Evolutionary conservation across 495 filamentous ascomycete genomes (phyloP).

Genomic region (Penicillium paxilli): DNA sequence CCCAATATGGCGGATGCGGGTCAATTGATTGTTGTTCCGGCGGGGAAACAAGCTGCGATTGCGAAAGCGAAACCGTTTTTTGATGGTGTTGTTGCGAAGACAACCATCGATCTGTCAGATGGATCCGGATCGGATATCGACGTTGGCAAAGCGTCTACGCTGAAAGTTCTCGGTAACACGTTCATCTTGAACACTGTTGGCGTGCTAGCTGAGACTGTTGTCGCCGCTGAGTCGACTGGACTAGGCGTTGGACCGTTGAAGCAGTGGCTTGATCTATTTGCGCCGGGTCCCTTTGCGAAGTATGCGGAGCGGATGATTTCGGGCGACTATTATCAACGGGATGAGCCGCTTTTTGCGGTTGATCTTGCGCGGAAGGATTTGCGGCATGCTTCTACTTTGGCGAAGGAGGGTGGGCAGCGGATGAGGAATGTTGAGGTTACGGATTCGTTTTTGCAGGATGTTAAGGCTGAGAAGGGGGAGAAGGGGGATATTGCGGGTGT

Average conservation of each 20-base stretch:
- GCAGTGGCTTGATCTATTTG: constrained; percentile 63
- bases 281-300: constrained; percentile 54
- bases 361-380: constrained; percentile 86
- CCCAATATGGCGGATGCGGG: constrained; percentile 77
- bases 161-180: constrained; percentile 87
- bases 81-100: constrained; percentile 73
- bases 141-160: constrained; percentile 34
- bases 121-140: constrained; percentile 26
- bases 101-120: constrained; percentile 57
- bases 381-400: constrained; percentile 69
- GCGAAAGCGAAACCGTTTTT: constrained; percentile 70
- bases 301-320: constrained; percentile 73
- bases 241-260: constrained; percentile 70
- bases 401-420: constrained; percentile 57
- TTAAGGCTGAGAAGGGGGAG: constrained; percentile 71
- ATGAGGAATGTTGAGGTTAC: constrained; percentile 66
- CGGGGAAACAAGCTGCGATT: constrained; percentile 62
- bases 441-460: constrained; percentile 64
- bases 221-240: constrained; percentile 78
- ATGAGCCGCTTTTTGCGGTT: constrained; percentile 82
- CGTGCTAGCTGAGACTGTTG: constrained; percentile 71
- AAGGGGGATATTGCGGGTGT: constrained; percentile 83
- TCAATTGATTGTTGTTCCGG: constrained; percentile 72
- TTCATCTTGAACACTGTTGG: constrained; percentile 85
- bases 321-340: constrained; percentile 71